phyloP scores from a whole-genome alignment of 768 basidiomycete species.

The Tulasnella sp. region DNA sequence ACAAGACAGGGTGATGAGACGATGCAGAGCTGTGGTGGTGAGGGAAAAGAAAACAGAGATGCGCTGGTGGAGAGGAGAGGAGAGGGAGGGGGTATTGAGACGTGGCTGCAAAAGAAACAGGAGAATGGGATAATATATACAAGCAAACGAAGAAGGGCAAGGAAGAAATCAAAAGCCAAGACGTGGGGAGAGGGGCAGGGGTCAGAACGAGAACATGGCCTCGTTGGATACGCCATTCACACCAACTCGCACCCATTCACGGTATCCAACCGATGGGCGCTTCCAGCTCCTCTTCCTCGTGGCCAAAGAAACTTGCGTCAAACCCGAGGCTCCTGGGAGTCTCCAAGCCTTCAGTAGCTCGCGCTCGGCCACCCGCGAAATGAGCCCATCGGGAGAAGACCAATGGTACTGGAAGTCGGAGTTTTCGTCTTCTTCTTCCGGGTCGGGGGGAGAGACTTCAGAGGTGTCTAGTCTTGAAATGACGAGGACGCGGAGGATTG shows the following conservation, averaged over 20 bases:
- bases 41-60: neutral
- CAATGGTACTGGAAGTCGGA: neutral
- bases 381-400: neutral
- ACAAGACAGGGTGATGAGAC: neutral
- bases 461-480: neutral
- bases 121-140: neutral
- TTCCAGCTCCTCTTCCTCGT: conserved; percentile 2
- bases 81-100: neutral
- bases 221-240: neutral
- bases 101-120: neutral
- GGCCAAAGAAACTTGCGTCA: neutral
- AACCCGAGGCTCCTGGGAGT: too few relatives aligned
- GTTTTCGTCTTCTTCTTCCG: neutral
- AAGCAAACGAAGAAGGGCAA: neutral
- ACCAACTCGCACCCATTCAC: neutral
- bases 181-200: neutral
- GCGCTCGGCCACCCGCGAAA: neutral
- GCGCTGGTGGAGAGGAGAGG: neutral
- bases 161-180: neutral
- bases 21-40: neutral
- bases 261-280: neutral
- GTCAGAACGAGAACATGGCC: neutral
- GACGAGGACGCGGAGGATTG: neutral
- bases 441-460: neutral
- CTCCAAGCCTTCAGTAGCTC: neutral